These are phyloP conservation scores for Pezicula rhizophila DNA, from an alignment of 2,329 filamentous ascomycete genomes.

Conservation along the genomic window DNA sequence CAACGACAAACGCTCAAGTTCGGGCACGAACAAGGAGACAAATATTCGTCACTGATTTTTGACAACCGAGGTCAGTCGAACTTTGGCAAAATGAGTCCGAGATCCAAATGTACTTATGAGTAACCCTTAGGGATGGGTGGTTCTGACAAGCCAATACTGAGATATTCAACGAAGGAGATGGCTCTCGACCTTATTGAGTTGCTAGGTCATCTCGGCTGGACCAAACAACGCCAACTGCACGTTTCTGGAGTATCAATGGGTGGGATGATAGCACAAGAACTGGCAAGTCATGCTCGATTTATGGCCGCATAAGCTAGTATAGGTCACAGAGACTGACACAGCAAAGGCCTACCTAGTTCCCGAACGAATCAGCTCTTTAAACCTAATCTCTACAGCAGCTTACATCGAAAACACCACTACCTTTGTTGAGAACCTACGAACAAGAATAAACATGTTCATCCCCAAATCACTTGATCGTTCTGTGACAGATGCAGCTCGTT, in stretches of 20 bases:
- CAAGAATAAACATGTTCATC: slow-evolving; percentile 50
- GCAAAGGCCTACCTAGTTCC: slow-evolving; percentile 42
- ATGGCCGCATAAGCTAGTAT: not conserved
- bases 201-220: slow-evolving; percentile 65
- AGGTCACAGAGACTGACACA: not conserved
- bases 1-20: slow-evolving; percentile 81
- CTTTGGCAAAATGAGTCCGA: not conserved
- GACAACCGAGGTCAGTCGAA: slow-evolving; percentile 62
- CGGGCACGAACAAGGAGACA: slow-evolving; percentile 60
- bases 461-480: slow-evolving; percentile 66
- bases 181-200: slow-evolving; percentile 71
- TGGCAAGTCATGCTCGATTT: slow-evolving; percentile 39
- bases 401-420: slow-evolving; percentile 53
- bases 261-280: slow-evolving; percentile 87
- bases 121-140: slow-evolving; percentile 55
- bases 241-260: slow-evolving; percentile 77
- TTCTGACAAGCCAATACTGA: slow-evolving; percentile 68
- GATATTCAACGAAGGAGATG: slow-evolving; percentile 83
- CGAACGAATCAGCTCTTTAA: slow-evolving; percentile 47
- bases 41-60: slow-evolving; percentile 69
- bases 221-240: slow-evolving; percentile 51
- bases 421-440: slow-evolving; percentile 59
- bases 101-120: slow-evolving; percentile 3
- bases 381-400: slow-evolving; percentile 56
- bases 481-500: slow-evolving; percentile 56